phyloP scores from a whole-genome alignment of 441 rosid species.

The Gossypium trilobum region DNA sequence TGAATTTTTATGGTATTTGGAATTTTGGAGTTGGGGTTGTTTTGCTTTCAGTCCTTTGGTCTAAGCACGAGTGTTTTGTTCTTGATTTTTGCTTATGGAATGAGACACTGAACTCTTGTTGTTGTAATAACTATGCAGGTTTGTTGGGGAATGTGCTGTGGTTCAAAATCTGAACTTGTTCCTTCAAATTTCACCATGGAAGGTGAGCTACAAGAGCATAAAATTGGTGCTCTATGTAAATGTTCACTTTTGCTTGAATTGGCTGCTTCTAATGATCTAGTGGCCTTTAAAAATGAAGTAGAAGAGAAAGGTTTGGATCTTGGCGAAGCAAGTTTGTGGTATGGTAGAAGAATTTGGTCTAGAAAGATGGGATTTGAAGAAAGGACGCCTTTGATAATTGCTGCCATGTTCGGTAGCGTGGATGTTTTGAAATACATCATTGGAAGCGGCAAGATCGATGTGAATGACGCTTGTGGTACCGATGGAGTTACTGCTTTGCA shows the following conservation, averaged over 20 bases:
- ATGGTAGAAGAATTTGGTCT: conserved; percentile 56
- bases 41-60: no score
- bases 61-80: neutral
- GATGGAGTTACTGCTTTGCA: conserved; percentile 78
- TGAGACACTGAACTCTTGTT: conserved; percentile 1
- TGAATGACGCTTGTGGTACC: conserved; percentile 52
- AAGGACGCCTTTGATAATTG: conserved; percentile 75
- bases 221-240: conserved; percentile 18
- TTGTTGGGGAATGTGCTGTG: conserved; percentile 32
- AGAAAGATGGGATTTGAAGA: conserved; percentile 76
- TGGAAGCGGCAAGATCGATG: conserved; percentile 36
- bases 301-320: conserved; percentile 45
- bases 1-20: no score
- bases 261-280: conserved; percentile 63
- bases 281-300: conserved; percentile 38
- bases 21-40: no score
- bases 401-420: conserved; percentile 65
- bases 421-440: conserved; percentile 50
- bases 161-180: conserved; percentile 32
- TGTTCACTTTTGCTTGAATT: conserved; percentile 63
- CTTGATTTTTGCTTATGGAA: neutral
- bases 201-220: conserved; percentile 26
- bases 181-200: conserved; percentile 37
- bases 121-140: conserved; percentile 35
- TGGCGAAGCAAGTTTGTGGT: conserved; percentile 58